Conservation (phyloP, 2,329 filamentous ascomycete species). For the Ophiocordyceps camponoti-rufipedis region DNA sequence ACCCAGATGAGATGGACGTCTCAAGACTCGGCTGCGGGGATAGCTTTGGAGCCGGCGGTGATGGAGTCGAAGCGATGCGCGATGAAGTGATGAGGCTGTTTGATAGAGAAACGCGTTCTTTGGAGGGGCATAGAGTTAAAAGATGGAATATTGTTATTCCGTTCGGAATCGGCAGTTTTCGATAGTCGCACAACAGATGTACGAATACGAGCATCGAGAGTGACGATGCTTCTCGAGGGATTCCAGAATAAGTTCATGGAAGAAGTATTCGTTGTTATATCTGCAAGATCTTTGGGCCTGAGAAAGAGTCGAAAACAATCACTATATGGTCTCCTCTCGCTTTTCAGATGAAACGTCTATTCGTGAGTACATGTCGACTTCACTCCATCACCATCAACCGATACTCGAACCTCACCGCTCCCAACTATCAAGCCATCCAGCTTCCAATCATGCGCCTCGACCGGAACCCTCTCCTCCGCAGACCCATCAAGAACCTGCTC, state of each 20-base stretch:
- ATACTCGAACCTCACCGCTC: slow-evolving; percentile 36
- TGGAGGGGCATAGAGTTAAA: slow-evolving; percentile 12
- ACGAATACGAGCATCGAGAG: too few relatives aligned
- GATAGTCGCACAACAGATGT: too few relatives aligned
- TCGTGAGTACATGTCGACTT: background rate
- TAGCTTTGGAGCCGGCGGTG: background rate
- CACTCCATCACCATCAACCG: background rate
- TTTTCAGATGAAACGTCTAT: too few relatives aligned
- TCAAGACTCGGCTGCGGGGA: background rate
- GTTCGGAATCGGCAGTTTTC: slow-evolving; percentile 4
- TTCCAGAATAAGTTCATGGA: too few relatives aligned
- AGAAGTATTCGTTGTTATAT: too few relatives aligned
- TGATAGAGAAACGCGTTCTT: slow-evolving; percentile 2
- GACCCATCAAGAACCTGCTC: slow-evolving; percentile 59
- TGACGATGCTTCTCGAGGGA: too few relatives aligned
- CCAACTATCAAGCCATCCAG: slow-evolving; percentile 65
- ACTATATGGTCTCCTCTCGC: too few relatives aligned
- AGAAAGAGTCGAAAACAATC: too few relatives aligned
- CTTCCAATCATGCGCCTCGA: slow-evolving; percentile 57
- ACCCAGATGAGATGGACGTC: too few relatives aligned
- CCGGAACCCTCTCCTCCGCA: slow-evolving; percentile 48
- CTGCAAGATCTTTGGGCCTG: too few relatives aligned
- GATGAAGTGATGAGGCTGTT: background rate
- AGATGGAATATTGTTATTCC: slow-evolving; percentile 12
- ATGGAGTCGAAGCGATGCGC: background rate